Evolutionary conservation across 1,139 yeast species (phyloP), one percentile per base, ranked within the genome.

Genomic region (Wickerhamiella infanticola): DNA sequence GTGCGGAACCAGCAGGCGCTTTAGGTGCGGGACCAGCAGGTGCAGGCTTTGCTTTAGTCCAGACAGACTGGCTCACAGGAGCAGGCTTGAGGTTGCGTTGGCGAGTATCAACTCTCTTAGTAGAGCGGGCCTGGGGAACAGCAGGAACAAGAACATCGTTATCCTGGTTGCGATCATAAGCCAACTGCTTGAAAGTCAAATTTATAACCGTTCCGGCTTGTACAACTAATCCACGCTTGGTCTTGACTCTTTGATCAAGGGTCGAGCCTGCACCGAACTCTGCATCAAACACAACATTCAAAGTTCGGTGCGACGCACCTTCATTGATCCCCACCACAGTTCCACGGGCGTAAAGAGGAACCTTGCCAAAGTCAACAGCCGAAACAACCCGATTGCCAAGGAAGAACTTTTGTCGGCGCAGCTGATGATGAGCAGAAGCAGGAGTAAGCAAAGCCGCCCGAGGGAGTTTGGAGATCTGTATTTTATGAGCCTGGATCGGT

Each of bases 371-470:
- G 56, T 80, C 85, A 57, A 82, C 81, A 25, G 86, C 83, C 55
- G 84, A 86, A 35, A 83, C 75, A 37, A 93, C 84, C 50, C 98
- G 75, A 58, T 90, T 97, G 55, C 98, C 98, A 37, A 93, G 69
- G 37, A 74, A 74, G 59, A 90, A 93, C 45, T 70, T 67, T 65
- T 93, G 99, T 44, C 74, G 72, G 51, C 81, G 74, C 54, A 93
- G 70, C 53, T 79, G 70, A 56, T 81, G 79, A 58, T 75, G 75
- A 0, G 95, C 83, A 43, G 73, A 77, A 42, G 74, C 67, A 5
- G 96, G 94, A 53, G 81, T 77, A 51, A 93, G 68, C 31, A 90
- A 72, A 0, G 96, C 96, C 44, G 75, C 79, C 48, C 82, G 73
- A 42, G 97, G 97, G 51, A 88, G 94, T 41, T 55, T 13, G n/a